Evolutionary conservation across 169 alveolate genomes (phyloP), one percentile per base, ranked within the genome.

Genomic region (Cardiosporidium cionae): DNA sequence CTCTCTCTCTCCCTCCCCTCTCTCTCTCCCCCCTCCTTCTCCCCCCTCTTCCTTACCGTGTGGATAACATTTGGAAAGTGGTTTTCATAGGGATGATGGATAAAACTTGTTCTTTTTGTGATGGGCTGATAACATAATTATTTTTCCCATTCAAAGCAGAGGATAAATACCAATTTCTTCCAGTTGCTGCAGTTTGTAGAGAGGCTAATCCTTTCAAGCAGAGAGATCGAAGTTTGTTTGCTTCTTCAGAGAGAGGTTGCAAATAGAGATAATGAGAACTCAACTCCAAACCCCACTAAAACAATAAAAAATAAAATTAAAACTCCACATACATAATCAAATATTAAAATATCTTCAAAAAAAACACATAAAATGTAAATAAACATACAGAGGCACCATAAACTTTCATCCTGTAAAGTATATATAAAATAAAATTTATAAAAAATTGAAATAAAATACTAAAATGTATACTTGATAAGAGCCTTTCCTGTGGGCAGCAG

Each of bases 141-240:
- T n/a, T n/a, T n/a, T n/a, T n/a, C n/a, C n/a, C n/a, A n/a, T n/a
- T n/a, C n/a, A n/a, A n/a, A n/a, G n/a, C n/a, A n/a, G n/a, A n/a
- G n/a, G n/a, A n/a, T 31, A 64, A 9, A 64, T 22, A 27, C 53
- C 5, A 7, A n/a, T 0, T 44, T 34, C 9, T 27, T 29, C 82
- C 82, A 3, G 75, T 29, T 2, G 82, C 75, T 3, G 82, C 69
- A 7, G 65, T 44, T 33, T 75, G 82, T 0, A 4, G 16, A 27
- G 75, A 22, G 29, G 82, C 82, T 6, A 36, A 32, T 1, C 65
- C 76, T 22, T 76, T 31, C 32, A 75, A 65, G 5, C 77, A 64
- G 25, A 52, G 0, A 9, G 69, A 34, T 3, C 28, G 23, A 23
- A 75, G 44, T 7, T 29, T n/a, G 28, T 34, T 25, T 2, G 76